These are phyloP conservation scores for Anacardium occidentale DNA, from an alignment of 345 rosid genomes.

Conservation along the genomic window DNA sequence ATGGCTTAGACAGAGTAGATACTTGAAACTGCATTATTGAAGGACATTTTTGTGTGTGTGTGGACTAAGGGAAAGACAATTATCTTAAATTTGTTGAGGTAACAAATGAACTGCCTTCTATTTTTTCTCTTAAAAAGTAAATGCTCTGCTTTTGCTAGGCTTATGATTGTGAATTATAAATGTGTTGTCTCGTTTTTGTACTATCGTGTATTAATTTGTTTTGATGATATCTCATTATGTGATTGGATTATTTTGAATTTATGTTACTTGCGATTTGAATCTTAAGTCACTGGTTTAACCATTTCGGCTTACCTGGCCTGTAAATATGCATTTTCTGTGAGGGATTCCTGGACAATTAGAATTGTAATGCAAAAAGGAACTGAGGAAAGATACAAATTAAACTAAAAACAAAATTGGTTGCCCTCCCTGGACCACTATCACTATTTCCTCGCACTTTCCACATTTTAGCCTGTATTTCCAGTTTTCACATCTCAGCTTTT, in stretches of 20 bases:
- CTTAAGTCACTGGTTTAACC: too few relatives aligned
- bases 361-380: not conserved
- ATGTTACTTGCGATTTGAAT: too few relatives aligned
- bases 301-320: too few relatives aligned
- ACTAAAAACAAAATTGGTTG: not conserved
- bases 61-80: too few relatives aligned
- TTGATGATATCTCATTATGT: too few relatives aligned
- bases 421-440: not conserved
- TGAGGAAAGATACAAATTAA: slow-evolving; percentile 5
- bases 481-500: not conserved
- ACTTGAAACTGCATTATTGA: not conserved
- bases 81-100: too few relatives aligned
- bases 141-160: not conserved
- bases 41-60: too few relatives aligned
- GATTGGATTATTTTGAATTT: too few relatives aligned
- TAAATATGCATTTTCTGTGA: not conserved
- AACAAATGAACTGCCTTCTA: not conserved
- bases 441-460: not conserved
- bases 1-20: slow-evolving; percentile 7
- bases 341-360: not conserved
- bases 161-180: not conserved
- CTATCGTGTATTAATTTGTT: too few relatives aligned
- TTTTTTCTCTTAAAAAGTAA: not conserved
- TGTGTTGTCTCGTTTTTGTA: not conserved
- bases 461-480: not conserved